These are phyloP conservation scores for Puccinia coronata DNA, from an alignment of 1,284 basidiomycete species.

Conservation along the genomic window DNA sequence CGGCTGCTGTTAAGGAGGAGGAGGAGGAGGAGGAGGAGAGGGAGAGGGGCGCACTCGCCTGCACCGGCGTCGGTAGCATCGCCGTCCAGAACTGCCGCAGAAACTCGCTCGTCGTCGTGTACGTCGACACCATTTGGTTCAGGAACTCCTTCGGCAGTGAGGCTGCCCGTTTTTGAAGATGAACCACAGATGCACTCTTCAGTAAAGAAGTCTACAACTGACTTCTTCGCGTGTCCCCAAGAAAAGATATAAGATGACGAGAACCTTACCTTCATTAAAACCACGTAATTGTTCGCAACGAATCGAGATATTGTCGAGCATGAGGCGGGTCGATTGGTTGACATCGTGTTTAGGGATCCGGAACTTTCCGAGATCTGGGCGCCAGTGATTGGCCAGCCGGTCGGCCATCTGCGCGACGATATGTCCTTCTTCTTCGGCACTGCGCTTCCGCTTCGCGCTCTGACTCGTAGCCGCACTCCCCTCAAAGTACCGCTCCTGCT, in stretches of 20 bases:
- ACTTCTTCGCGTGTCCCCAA: no score
- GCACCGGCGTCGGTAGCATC: slow-evolving; percentile 67
- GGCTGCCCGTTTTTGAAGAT: slow-evolving; percentile 62
- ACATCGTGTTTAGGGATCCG: slow-evolving; percentile 60
- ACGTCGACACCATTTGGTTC: slow-evolving; percentile 79
- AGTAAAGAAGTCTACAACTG: no score
- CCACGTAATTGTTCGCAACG: slow-evolving; percentile 67
- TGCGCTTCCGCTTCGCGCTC: slow-evolving; percentile 20
- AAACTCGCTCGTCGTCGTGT: slow-evolving; percentile 92
- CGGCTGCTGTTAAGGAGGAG: slow-evolving; percentile 66
- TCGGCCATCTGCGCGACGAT: background rate
- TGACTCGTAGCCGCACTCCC: slow-evolving; percentile 12
- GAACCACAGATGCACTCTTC: no score
- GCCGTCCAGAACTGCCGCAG: slow-evolving; percentile 92
- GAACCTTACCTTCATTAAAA: slow-evolving; percentile 37
- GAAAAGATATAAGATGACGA: no score
- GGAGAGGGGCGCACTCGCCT: slow-evolving; percentile 65
- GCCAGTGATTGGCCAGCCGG: slow-evolving; percentile 28
- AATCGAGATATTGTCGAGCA: slow-evolving; percentile 73
- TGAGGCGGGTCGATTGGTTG: slow-evolving; percentile 69
- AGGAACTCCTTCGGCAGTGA: slow-evolving; percentile 77
- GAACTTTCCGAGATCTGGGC: slow-evolving; percentile 35
- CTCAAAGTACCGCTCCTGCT: slow-evolving; percentile 44
- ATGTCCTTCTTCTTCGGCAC: slow-evolving; percentile 8
- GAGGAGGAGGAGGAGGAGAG: no score